A percentile compares a stretch with the other conserved stretches of the same genome.
Conservation (phyloP, 306 rosid species). For the barrel medic (Medicago truncatula) region DNA sequence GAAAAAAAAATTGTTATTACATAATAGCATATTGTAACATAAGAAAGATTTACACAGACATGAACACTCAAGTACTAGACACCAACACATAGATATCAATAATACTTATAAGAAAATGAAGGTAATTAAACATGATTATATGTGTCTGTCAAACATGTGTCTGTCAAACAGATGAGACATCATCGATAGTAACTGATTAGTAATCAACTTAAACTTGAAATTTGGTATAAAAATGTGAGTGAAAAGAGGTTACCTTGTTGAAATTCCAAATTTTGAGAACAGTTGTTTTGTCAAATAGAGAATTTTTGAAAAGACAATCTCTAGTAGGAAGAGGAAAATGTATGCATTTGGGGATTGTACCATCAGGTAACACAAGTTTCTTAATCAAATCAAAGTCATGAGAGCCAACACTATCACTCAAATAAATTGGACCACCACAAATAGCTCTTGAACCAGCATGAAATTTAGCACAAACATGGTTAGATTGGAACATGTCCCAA, state of each 20-base stretch:
- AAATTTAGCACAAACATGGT: too few relatives aligned
- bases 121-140: too few relatives aligned
- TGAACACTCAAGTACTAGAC: not conserved
- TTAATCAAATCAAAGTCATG: too few relatives aligned
- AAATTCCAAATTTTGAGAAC: conserved; percentile 85
- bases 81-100: too few relatives aligned
- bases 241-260: conserved; percentile 61
- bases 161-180: not conserved
- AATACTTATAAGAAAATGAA: not conserved
- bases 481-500: too few relatives aligned
- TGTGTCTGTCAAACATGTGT: too few relatives aligned
- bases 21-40: not conserved
- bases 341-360: too few relatives aligned
- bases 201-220: not conserved
- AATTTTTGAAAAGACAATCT: conserved; percentile 85
- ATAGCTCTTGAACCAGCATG: too few relatives aligned
- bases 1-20: conserved; percentile 2
- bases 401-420: too few relatives aligned
- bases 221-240: not conserved
- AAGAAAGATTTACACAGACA: not conserved
- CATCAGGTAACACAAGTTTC: too few relatives aligned
- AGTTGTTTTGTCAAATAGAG: conserved; percentile 70
- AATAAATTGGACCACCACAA: too few relatives aligned
- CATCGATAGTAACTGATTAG: not conserved
- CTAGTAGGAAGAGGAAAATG: conserved; percentile 75